A percentile compares a stretch with the other conserved stretches of the same genome.
phyloP scores from a whole-genome alignment of 1,284 basidiomycete species.

The Vanrija sp. region DNA sequence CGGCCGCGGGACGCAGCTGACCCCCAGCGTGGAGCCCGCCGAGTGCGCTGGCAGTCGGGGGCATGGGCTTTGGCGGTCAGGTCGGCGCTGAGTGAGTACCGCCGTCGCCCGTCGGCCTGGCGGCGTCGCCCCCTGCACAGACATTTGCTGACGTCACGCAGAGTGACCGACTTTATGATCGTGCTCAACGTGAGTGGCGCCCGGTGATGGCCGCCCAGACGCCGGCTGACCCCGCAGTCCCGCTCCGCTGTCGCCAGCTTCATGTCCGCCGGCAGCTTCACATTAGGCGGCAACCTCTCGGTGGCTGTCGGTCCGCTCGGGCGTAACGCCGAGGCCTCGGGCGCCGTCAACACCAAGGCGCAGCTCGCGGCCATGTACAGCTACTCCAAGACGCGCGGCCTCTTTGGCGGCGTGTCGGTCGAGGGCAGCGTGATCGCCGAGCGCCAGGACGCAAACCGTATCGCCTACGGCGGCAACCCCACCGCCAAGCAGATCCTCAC shows the following conservation, averaged over 20 bases:
- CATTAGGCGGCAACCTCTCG: constrained; percentile 20
- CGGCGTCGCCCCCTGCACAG: no score
- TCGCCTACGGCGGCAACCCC: constrained; percentile 71
- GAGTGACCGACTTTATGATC: constrained; percentile 88
- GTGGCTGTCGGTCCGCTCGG: constrained; percentile 90
- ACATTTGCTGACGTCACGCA: constrained; percentile 59
- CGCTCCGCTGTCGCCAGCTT: constrained; percentile 66
- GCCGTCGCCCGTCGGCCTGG: background rate
- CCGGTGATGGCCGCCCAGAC: constrained; percentile 16
- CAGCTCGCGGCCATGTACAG: constrained; percentile 94
- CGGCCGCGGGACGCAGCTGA: constrained; percentile 2
- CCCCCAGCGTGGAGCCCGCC: constrained; percentile 82
- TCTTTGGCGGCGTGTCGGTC: constrained; percentile 74
- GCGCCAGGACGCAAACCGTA: constrained; percentile 81
- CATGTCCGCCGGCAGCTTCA: constrained; percentile 86
- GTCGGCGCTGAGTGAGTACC: constrained; percentile 52
- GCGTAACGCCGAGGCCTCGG: constrained; percentile 88
- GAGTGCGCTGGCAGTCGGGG: constrained; percentile 91
- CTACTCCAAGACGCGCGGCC: constrained; percentile 89
- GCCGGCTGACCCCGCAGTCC: constrained; percentile 51
- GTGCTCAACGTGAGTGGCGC: constrained; percentile 73
- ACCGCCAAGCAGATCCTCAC: constrained; percentile 73
- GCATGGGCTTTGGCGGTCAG: constrained; percentile 80
- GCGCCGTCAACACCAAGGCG: constrained; percentile 78
- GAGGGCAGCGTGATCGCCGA: constrained; percentile 95